These are phyloP conservation scores for Scytalidium lignicola DNA, from an alignment of 2,329 filamentous ascomycete genomes.

Conservation along the genomic window DNA sequence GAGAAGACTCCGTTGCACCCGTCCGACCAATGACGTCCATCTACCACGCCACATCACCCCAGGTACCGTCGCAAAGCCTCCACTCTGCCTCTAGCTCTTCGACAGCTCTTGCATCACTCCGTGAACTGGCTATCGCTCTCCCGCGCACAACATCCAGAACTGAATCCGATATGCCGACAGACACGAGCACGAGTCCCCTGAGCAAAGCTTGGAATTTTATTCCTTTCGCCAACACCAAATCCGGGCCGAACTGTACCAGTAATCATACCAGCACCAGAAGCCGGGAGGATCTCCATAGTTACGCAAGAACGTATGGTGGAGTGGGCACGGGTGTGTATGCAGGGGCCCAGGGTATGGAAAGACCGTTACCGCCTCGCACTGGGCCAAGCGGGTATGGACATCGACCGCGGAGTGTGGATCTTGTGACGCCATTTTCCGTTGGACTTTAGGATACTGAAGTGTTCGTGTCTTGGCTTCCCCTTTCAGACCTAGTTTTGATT, in stretches of 20 bases:
- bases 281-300: slow-evolving; percentile 33
- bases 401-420: slow-evolving; percentile 57
- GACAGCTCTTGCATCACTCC: slow-evolving; percentile 21
- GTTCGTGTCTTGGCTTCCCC: not conserved
- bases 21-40: slow-evolving; percentile 29
- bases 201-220: slow-evolving; percentile 24
- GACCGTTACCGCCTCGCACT: slow-evolving; percentile 50
- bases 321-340: not conserved
- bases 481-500: too few species aligned
- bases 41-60: slow-evolving; percentile 4
- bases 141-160: slow-evolving; percentile 10
- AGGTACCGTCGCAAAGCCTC: not conserved
- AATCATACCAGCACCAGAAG: slow-evolving; percentile 28
- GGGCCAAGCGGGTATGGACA: slow-evolving; percentile 45
- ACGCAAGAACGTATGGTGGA: not conserved
- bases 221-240: slow-evolving; percentile 17
- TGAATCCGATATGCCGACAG: not conserved
- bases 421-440: slow-evolving; percentile 48
- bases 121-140: slow-evolving; percentile 22
- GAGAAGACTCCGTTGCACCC: slow-evolving; percentile 30
- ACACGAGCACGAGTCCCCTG: not conserved
- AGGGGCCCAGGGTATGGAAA: slow-evolving; percentile 37
- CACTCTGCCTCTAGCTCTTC: slow-evolving; percentile 11
- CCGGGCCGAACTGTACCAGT: too few species aligned
- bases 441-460: not conserved